Base-by-base conservation (phyloP, 345 rosid genomes). In the thale cress (Arabidopsis thaliana) region DNA sequence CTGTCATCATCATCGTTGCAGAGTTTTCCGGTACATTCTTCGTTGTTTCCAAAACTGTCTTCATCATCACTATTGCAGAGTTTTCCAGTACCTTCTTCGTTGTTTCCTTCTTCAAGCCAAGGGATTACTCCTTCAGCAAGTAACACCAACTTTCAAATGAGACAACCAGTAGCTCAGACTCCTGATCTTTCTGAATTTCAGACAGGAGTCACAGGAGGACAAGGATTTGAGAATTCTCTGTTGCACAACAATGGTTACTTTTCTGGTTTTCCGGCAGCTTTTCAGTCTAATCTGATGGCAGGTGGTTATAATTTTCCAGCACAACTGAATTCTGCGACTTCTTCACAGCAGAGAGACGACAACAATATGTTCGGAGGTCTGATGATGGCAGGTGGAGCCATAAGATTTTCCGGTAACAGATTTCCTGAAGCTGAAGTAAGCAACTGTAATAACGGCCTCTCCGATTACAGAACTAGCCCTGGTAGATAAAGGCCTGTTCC, bases 191-290 rank as follows among this genome's bases (percentile, higher is more conserved):
- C 37, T 41, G 77, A 78, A 36, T 33, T 34, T 34, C 77, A 66
- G 52, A 67, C 70, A 23, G 69, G 64, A 40, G 53, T 28, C 13
- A 52, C 59, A 37, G 72, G 67, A 38, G 67, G 57, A 24, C 57
- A 71, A 57, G 73, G 25, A n/a, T 72, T 59, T 25, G 64, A 48
- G 51, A 78, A 51, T 67, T 5, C 63, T 42, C 6, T 66, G 68
- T 65, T 40, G 50, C 16, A 52, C 44, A 60, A 67, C 59, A 72
- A 59, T 13, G 49, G 58, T 28, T 59, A 78, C 81, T 58, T 78
- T 2, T 71, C 77, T 57, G 56, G 67, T 60, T 72, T 66, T 72
- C 59, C 69, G 20, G 46, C 64, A 59, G 69, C 69, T 66, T 72
- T 55, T 30, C 78, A 51, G 41, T 56, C 76, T 62, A 57, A 65